Base-by-base conservation (phyloP, 176 grass and related monocot genomes). In the Carex scoparia region DNA sequence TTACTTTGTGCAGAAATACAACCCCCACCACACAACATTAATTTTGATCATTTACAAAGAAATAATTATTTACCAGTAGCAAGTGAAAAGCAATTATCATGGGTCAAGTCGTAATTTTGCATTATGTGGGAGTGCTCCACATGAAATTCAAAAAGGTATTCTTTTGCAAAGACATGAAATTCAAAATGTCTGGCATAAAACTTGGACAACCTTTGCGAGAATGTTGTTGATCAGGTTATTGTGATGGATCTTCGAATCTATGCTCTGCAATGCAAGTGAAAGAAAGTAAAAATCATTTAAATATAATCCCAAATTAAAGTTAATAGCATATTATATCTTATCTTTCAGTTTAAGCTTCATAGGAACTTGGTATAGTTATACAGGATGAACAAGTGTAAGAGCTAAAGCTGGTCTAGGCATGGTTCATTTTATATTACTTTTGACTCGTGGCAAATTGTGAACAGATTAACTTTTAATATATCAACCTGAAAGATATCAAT, bases 211-310 rank as follows among this genome's bases (percentile, higher is more conserved):
- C 95, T 98, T 98, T 30, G 95, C 95, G 83, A 98, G 88, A 84
- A 98, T 98, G 72, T 98, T 98, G 86, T 98, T 98, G 87, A 98
- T 95, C 65, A 98, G 91, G 89, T 98, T 98, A 88, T 98, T 98
- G 93, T 98, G 95, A 88, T 98, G 95, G 84, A 98, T 98, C 95
- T 98, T 98, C 46, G 95, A 98, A 87, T 98, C 95, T 89, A 98
- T 61, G 48, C 95, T 90, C 95, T 98, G 93, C 71, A 71, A 71
- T 51, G 38, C 3, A 94, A 91, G 69, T 49, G 27, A 83, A 66
- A 69, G 1, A 51, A 69, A 64, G 44, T 28, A 46, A 16, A 32
- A 32, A 83, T 5, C 19, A 31, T 54, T 54, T 54, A 33, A 32
- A 32, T 9, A 77, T 77, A 77, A 77, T 15, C 12, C 1, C 48